Evolutionary conservation across 108 stramenopile genomes (phyloP).

Genomic region (Skeletonema menzelii): DNA sequence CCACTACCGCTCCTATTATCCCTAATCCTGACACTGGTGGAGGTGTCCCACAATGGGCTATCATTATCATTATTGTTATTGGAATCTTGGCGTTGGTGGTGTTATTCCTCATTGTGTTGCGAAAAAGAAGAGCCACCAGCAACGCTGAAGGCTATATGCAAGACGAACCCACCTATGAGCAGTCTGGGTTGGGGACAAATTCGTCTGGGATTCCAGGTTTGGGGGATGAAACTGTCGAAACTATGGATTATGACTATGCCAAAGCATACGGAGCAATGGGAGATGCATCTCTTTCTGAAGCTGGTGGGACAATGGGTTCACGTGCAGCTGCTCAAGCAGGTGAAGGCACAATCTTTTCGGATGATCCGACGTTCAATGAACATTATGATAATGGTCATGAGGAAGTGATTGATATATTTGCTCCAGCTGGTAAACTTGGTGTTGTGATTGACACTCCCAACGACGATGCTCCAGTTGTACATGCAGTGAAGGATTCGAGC

Average conservation of each 20-base stretch:
- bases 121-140: neutral
- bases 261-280: constrained; percentile 79
- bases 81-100: neutral
- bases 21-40: neutral
- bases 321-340: constrained; percentile 58
- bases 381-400: constrained; percentile 59
- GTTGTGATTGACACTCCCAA: constrained; percentile 91
- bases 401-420: constrained; percentile 73
- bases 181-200: neutral
- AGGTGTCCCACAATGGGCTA: neutral
- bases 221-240: constrained; percentile 43
- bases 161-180: neutral
- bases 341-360: constrained; percentile 53
- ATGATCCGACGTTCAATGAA: constrained; percentile 36
- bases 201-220: constrained; percentile 4
- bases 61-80: neutral
- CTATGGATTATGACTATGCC: constrained; percentile 87
- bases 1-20: neutral
- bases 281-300: constrained; percentile 66
- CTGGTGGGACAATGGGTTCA: constrained; percentile 81
- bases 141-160: neutral
- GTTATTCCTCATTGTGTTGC: neutral
- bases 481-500: constrained; percentile 85
- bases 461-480: constrained; percentile 84
- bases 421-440: constrained; percentile 88